These are phyloP conservation scores for Populus tremula DNA, from an alignment of 345 rosid species.

Conservation along the genomic window DNA sequence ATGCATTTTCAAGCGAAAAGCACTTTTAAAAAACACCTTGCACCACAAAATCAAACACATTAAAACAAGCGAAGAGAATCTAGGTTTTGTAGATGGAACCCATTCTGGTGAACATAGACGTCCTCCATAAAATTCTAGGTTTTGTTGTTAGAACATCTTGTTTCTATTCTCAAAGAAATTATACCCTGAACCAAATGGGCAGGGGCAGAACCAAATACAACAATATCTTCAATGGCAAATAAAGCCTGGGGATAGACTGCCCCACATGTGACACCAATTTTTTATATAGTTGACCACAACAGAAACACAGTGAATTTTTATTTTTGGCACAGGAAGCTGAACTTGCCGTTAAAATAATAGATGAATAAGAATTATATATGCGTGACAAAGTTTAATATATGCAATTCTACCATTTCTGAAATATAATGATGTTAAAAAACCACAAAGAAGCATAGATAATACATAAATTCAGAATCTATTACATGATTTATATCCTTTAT, in stretches of 20 bases:
- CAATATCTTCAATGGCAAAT: background rate
- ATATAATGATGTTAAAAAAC: background rate
- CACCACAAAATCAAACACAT: too few species aligned
- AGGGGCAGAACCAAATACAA: background rate
- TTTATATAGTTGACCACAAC: background rate
- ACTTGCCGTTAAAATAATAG: background rate
- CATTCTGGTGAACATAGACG: background rate
- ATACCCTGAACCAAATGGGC: background rate
- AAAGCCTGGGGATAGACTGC: background rate
- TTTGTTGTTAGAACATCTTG: background rate
- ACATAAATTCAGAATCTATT: background rate
- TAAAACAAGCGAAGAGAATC: background rate
- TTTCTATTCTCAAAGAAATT: background rate
- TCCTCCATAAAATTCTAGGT: background rate
- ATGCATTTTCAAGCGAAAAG: too few species aligned
- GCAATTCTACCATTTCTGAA: slow-evolving; percentile 1
- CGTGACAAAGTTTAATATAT: background rate
- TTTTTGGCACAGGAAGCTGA: background rate
- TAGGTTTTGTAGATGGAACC: background rate
- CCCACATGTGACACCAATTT: background rate
- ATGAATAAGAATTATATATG: background rate
- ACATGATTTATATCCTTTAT: too few species aligned
- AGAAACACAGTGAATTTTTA: background rate
- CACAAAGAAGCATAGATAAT: background rate
- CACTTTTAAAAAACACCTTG: too few species aligned